Conservation (phyloP, 345 rosid genomes). For the Rhodomyrtus tomentosa region DNA sequence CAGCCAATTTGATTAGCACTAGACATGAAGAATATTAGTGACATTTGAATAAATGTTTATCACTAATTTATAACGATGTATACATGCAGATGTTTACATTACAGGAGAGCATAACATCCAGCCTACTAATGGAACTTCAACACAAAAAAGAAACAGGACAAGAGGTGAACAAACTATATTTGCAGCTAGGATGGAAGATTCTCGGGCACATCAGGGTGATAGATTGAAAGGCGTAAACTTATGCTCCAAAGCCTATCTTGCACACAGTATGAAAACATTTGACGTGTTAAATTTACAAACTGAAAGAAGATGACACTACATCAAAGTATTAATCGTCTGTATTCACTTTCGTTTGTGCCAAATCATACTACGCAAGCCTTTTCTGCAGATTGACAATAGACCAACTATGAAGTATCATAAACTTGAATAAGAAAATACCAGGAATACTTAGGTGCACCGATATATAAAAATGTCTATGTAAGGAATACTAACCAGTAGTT, state of each 20-base stretch:
- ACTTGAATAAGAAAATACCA: not conserved
- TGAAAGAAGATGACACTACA: not conserved
- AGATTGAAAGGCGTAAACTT: not conserved
- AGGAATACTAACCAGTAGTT: slow-evolving; percentile 52
- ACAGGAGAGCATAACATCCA: not conserved
- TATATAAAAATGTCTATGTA: not conserved
- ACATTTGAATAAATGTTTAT: not conserved
- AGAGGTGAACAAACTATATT: not conserved
- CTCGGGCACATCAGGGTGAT: not conserved
- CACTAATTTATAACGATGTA: not conserved
- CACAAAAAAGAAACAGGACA: not conserved
- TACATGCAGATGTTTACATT: not conserved
- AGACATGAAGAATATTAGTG: not conserved
- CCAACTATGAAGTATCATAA: not conserved
- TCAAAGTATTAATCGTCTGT: not conserved
- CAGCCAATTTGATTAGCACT: not conserved
- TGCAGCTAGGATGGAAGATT: not conserved
- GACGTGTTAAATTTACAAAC: not conserved
- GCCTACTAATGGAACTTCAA: not conserved
- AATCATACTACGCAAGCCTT: not conserved
- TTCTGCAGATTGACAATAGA: not conserved
- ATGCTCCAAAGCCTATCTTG: not conserved
- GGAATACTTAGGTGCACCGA: not conserved
- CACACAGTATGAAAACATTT: not conserved
- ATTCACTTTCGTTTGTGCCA: not conserved